Base-by-base conservation (phyloP, 2,329 filamentous ascomycete species). In the Lachnellula subtilissima region DNA sequence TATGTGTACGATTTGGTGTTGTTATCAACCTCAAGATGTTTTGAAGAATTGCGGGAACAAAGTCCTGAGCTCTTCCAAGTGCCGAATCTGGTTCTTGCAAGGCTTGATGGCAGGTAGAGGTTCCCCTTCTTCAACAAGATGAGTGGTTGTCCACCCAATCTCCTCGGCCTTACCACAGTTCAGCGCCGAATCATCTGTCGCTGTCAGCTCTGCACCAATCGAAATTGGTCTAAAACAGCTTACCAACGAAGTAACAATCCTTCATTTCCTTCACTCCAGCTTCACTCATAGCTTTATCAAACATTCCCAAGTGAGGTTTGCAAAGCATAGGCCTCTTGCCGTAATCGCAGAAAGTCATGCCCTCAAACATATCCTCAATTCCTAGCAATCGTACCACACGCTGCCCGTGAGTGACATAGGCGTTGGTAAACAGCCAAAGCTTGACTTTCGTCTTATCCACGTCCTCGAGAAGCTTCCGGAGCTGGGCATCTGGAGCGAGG, bases 301-400 rank as follows among this genome's bases (percentile, higher is more conserved):
- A 99, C 87, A 96, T 94, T 51, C 85, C 84, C 52, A 79, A 78
- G 55, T 88, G 81, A 3, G 94, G 94, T 72, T 99, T 99, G 76
- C 94, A 97, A 48, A 95, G 74, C 59, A 99, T 79, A 5, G 83
- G 87, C 43, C 83, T 76, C 15, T 81, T 74, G 11, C 77, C 80
- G 73, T 99, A 99, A 72, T 99, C 90, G 70, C 95, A 99, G 72
- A 85, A 99, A 0, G 94, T 99, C 59, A 97, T 84, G 7, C 94
- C 94, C 61, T 97, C 93, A 69, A 99, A 99, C 25, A 93, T 75
- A 69, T 96, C 90, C 1, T 95, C 91, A 23, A 99, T 78, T 2
- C 82, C 86, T 2, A 99, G 78, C 19, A 99, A 76, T 58, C 80
- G 84, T 12, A 97, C 84, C 0, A 99, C 94, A 43, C 91, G 77